These are phyloP conservation scores for Annulohypoxylon stygium DNA, from an alignment of 495 filamentous ascomycete species.

Conservation along the genomic window DNA sequence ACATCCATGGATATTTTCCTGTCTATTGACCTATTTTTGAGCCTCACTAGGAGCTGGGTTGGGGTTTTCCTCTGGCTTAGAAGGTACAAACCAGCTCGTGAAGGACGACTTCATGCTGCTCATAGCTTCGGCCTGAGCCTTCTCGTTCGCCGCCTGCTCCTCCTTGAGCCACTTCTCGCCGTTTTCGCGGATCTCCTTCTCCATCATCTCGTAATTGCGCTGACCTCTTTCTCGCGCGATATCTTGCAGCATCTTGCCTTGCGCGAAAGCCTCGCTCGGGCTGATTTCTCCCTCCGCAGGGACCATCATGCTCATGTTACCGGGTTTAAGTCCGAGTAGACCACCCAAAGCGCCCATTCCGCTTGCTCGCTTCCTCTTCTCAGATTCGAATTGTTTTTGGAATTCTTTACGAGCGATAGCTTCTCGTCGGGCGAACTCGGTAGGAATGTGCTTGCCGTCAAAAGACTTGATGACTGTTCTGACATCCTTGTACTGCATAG, in stretches of 20 bases:
- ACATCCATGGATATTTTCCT: background rate
- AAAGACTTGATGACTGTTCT: constrained; percentile 88
- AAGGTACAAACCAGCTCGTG: constrained; percentile 61
- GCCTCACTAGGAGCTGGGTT: constrained; percentile 16
- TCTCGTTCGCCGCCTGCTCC: constrained; percentile 86
- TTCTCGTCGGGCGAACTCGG: constrained; percentile 91
- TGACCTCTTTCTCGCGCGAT: constrained; percentile 91
- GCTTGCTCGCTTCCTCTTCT: constrained; percentile 71
- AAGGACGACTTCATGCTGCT: constrained; percentile 75
- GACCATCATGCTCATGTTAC: constrained; percentile 63
- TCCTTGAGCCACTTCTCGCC: constrained; percentile 95
- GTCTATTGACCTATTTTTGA: constrained; percentile 12
- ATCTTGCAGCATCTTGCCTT: constrained; percentile 96
- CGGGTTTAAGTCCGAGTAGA: constrained; percentile 80
- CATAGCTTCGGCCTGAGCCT: constrained; percentile 88
- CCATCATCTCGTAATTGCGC: constrained; percentile 87
- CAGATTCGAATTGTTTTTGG: constrained; percentile 77
- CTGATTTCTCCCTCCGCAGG: constrained; percentile 75
- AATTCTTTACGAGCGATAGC: constrained; percentile 83
- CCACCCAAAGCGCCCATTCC: constrained; percentile 73
- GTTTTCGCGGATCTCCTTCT: constrained; percentile 89
- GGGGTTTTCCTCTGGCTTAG: constrained; percentile 28
- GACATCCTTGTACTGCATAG: constrained; percentile 90
- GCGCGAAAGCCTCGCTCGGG: constrained; percentile 77
- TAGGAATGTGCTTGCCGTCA: constrained; percentile 84